Percentiles rank a stretch among this genome's conserved stretches.
Conservation (phyloP, 306 rosid species). For the Luffa aegyptiaca region DNA sequence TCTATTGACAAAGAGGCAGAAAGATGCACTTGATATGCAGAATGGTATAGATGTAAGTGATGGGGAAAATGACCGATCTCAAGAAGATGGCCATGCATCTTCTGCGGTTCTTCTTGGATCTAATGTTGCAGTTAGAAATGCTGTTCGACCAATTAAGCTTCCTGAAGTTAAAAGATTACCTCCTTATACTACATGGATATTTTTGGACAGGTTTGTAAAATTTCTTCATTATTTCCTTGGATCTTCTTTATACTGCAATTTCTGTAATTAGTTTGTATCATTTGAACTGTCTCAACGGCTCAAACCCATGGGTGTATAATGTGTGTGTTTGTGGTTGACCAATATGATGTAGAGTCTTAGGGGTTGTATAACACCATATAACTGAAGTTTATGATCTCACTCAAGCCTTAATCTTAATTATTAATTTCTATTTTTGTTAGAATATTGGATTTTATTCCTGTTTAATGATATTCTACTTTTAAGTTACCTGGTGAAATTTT, state of each 20-base stretch:
- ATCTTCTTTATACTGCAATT: neutral
- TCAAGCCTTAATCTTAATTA: neutral
- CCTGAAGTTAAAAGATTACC: constrained; percentile 77
- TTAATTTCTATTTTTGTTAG: neutral
- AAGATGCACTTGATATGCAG: constrained; percentile 80
- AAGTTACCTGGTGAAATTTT: neutral
- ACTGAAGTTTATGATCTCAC: neutral
- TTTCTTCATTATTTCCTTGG: constrained; percentile 13
- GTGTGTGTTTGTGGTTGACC: neutral
- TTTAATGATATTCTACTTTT: neutral
- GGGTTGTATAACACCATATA: neutral
- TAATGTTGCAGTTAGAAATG: constrained; percentile 81
- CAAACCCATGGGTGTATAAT: neutral
- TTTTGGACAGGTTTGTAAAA: constrained; percentile 76
- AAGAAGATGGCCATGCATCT: constrained; percentile 65
- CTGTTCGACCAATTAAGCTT: constrained; percentile 87
- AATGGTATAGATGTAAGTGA: constrained; percentile 53
- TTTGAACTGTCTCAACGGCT: neutral
- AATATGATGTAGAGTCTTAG: neutral
- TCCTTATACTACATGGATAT: constrained; percentile 96
- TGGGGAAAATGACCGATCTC: constrained; percentile 49
- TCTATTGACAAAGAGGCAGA: constrained; percentile 67
- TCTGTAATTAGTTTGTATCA: neutral
- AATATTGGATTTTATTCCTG: neutral
- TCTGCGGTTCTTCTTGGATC: constrained; percentile 94